Base-by-base conservation (phyloP, 2,329 filamentous ascomycete genomes). In the Laburnicola sp. region DNA sequence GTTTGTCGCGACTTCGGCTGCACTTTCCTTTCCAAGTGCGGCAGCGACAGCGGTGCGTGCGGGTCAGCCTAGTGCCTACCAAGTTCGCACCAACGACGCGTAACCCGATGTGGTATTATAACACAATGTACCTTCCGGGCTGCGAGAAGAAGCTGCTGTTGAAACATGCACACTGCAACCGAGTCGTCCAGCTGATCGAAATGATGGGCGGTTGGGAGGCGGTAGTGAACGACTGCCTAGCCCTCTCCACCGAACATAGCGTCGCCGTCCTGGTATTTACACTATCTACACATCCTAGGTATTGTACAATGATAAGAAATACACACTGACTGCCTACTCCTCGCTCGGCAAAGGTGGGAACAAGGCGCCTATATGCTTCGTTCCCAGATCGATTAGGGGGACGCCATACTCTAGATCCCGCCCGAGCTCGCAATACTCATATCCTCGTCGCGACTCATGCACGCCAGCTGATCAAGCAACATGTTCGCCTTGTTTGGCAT, bases 391-490 rank as follows among this genome's bases (percentile, higher is more conserved):
- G 4, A 76, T 61, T 51, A 65, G 65, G 35, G 75, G 67, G 34
- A 63, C 71, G 16, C 91, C 93, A 71, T 96, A 97, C 1, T 79
- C 76, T 31, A 77, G 64, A 73, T 97, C 94, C 6, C 74, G 78
- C 1, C 85, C 85, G 26, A 86, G 74, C 25, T 59, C 68, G 4
- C 90, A 87, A 67, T 84, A 81, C 16, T 80, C 76, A 53, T 91
- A 82, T 0, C 77, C 81, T 50, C 93, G 81, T 45, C 81, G 82
- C 7, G 82, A 78, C 6, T 76, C 69, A 2, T 77, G 74, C 3
- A 99, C 91, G 1, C 88, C 87, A 99, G 76, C 64, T 87, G 82
- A 68, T 96, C 87, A 0, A 99, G 81, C 28, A 97, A 73, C 58
- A 83, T 76, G 8, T 75, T 74, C 40, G 90, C 82, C 72, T 95